Conservation (phyloP, 2,329 filamentous ascomycete genomes). For the Stachybotrys elegans region DNA sequence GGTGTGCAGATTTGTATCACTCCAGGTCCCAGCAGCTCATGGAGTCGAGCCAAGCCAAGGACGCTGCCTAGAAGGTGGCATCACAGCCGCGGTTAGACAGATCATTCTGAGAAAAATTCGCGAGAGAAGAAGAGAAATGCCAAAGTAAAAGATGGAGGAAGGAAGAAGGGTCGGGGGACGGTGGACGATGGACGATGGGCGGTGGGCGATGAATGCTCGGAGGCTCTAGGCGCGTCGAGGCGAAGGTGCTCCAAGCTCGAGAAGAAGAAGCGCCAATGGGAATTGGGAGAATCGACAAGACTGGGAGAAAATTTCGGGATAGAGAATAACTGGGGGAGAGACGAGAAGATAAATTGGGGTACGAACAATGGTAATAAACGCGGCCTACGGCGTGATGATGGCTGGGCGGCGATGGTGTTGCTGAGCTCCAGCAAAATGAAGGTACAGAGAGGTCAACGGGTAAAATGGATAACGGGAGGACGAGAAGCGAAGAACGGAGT, state of each 20-base stretch:
- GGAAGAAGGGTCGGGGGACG: slow-evolving; percentile 7
- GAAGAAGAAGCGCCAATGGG: slow-evolving; percentile 4
- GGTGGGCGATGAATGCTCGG: too few species aligned
- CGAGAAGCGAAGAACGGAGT: too few species aligned
- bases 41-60: slow-evolving; percentile 19
- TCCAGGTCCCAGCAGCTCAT: too few species aligned
- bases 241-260: too few species aligned
- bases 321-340: slow-evolving; percentile 5
- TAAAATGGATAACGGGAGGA: too few species aligned
- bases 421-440: slow-evolving; percentile 16
- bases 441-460: slow-evolving; percentile 12
- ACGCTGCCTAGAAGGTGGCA: slow-evolving; percentile 43
- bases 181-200: slow-evolving; percentile 6
- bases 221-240: too few species aligned
- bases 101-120: slow-evolving; percentile 33
- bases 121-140: slow-evolving; percentile 14
- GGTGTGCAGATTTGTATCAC: too few species aligned
- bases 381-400: slow-evolving; percentile 16
- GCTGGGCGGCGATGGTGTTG: slow-evolving; percentile 14
- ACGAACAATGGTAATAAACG: slow-evolving; percentile 31
- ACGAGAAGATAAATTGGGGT: slow-evolving; percentile 11
- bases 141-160: slow-evolving; percentile 18
- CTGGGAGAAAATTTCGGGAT: slow-evolving; percentile 5
- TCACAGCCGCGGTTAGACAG: slow-evolving; percentile 53
- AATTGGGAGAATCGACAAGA: slow-evolving; percentile 7